Evolutionary conservation across 495 filamentous ascomycete species (phyloP).

Genomic region (Wilcoxina mikolae): DNA sequence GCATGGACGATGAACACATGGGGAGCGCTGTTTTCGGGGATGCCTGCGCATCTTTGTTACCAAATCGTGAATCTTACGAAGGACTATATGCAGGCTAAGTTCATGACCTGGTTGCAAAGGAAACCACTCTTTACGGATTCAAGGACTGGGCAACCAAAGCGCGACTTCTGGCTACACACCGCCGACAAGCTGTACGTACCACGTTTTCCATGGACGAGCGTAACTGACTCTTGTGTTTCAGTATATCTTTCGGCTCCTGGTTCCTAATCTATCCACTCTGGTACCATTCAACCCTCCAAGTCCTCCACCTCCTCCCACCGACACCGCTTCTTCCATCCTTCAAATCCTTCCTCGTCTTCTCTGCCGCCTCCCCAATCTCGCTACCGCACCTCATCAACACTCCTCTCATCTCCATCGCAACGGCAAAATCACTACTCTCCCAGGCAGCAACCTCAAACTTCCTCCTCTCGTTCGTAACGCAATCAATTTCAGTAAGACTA

Average conservation of each 20-base stretch:
- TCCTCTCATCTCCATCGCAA: constrained; percentile 14
- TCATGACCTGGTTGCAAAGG: constrained; percentile 19
- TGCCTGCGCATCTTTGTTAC: constrained; percentile 26
- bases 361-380: constrained; percentile 16
- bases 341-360: constrained; percentile 20
- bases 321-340: constrained; percentile 21
- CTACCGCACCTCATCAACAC: constrained; percentile 7
- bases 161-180: not conserved
- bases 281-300: constrained; percentile 23
- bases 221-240: constrained; percentile 9
- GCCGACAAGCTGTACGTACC: constrained; percentile 9
- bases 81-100: constrained; percentile 20
- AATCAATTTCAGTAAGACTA: constrained; percentile 10
- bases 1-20: constrained; percentile 20
- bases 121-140: constrained; percentile 20
- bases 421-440: constrained; percentile 9
- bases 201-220: not conserved
- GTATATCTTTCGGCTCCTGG: constrained; percentile 22
- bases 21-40: constrained; percentile 21
- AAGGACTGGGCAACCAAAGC: constrained; percentile 17
- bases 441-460: constrained; percentile 20
- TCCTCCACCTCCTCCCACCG: constrained; percentile 20
- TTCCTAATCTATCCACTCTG: constrained; percentile 27
- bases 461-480: constrained; percentile 21
- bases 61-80: constrained; percentile 17